These are phyloP conservation scores for Glycyrrhiza uralensis DNA, from an alignment of 306 rosid species.

Conservation along the genomic window DNA sequence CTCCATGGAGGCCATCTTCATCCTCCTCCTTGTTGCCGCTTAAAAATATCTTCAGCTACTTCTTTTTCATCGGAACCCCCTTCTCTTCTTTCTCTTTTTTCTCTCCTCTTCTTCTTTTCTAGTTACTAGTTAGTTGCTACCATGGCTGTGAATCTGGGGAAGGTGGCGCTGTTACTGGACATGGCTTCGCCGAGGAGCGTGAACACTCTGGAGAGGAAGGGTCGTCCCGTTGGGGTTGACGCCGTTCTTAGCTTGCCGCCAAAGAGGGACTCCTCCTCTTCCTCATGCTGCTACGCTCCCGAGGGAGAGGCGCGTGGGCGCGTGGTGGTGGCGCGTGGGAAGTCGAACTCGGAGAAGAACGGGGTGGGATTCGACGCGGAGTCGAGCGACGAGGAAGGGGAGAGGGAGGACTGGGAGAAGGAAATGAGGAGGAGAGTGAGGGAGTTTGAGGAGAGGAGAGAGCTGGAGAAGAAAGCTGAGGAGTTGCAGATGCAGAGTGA, in stretches of 20 bases:
- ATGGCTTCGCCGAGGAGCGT: conserved; percentile 46
- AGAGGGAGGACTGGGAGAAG: conserved; percentile 68
- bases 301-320: conserved; percentile 70
- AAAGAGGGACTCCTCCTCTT: conserved; percentile 43
- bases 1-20: conserved; percentile 20
- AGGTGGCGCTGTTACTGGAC: conserved; percentile 66
- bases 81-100: not conserved
- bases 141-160: conserved; percentile 75
- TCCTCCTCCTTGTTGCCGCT: conserved; percentile 16
- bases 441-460: conserved; percentile 85
- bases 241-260: conserved; percentile 50
- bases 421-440: conserved; percentile 68
- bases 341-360: conserved; percentile 56
- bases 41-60: conserved; percentile 36
- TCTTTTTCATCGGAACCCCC: conserved; percentile 8
- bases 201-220: conserved; percentile 51
- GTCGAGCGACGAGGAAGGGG: conserved; percentile 67
- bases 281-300: conserved; percentile 27
- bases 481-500: conserved; percentile 80
- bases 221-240: conserved; percentile 50
- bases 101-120: not conserved
- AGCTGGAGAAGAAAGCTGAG: conserved; percentile 85
- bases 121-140: no score
- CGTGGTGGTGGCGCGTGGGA: conserved; percentile 36
- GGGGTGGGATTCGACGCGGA: conserved; percentile 67